Percentiles rank a stretch among this genome's conserved stretches.
These are phyloP conservation scores for Beta vulgaris DNA, from an alignment of 148 eudicot genomes.

Conservation along the genomic window DNA sequence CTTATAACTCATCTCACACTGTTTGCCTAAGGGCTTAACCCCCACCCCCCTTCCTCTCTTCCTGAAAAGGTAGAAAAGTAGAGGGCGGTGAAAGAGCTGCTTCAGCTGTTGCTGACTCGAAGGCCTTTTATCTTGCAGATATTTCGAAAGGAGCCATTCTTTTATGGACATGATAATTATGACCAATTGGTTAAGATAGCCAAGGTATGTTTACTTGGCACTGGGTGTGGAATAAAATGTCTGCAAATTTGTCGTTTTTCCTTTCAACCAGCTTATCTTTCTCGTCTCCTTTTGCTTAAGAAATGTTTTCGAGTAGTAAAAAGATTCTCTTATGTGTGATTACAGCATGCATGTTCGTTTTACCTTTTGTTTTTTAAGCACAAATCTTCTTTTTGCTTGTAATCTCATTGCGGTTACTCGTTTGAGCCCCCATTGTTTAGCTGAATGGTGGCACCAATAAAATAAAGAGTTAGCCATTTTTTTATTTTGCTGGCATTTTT, in stretches of 20 bases:
- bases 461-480: too few species aligned
- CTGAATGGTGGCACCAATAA: too few species aligned
- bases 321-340: too few species aligned
- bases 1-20: neutral
- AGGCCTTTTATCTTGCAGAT: conserved; percentile 50
- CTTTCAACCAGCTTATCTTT: neutral
- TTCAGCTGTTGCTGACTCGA: neutral
- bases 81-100: neutral
- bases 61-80: neutral
- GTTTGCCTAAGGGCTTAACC: too few species aligned
- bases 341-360: too few species aligned
- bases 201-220: conserved; percentile 46
- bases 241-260: neutral
- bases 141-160: conserved; percentile 96
- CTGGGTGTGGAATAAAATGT: neutral
- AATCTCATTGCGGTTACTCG: too few species aligned
- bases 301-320: too few species aligned
- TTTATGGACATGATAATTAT: conserved; percentile 95
- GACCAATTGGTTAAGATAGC: conserved; percentile 98
- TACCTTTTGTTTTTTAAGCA: too few species aligned
- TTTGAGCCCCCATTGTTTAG: too few species aligned
- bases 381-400: too few species aligned
- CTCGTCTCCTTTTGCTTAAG: too few species aligned
- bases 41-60: neutral
- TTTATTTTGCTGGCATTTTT: too few species aligned